phyloP scores from a whole-genome alignment of 1,284 basidiomycete genomes.

The Cutaneotrichosporon spelunceum region DNA sequence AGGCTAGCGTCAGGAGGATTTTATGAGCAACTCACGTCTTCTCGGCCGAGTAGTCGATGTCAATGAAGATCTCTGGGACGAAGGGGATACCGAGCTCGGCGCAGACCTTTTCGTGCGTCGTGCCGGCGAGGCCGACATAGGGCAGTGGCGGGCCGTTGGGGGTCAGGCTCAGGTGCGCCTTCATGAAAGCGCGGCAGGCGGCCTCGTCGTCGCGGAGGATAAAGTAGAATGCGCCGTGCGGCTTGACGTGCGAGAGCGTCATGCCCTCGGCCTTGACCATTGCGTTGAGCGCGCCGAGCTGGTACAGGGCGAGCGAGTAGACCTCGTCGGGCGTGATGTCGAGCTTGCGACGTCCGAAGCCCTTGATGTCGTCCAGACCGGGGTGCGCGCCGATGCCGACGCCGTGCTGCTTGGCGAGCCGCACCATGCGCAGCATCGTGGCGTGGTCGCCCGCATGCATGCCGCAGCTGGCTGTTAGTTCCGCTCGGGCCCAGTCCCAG shows the following conservation, averaged over 20 bases:
- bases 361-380: conserved; percentile 23
- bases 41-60: conserved; percentile 37
- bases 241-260: conserved; percentile 38
- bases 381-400: conserved; percentile 44
- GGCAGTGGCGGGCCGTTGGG: conserved; percentile 26
- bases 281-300: conserved; percentile 42
- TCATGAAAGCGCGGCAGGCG: conserved; percentile 36
- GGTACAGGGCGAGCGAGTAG: conserved; percentile 29
- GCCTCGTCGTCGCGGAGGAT: conserved; percentile 37
- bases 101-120: conserved; percentile 40
- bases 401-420: conserved; percentile 37
- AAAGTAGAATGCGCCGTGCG: conserved; percentile 31
- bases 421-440: conserved; percentile 44
- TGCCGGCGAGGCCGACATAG: conserved; percentile 43
- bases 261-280: conserved; percentile 42
- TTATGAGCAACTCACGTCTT: conserved; percentile 27
- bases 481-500: background rate
- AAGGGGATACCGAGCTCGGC: conserved; percentile 40
- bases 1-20: conserved; percentile 35
- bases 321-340: conserved; percentile 23
- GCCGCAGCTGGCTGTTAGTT: conserved; percentile 40
- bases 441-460: conserved; percentile 46
- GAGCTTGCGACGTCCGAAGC: conserved; percentile 19
- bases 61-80: conserved; percentile 41
- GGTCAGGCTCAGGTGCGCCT: conserved; percentile 38